Evolutionary conservation across 148 eudicot species (phyloP), one percentile per base, ranked within the genome.

Genomic region (Fagopyrum esculentum): DNA sequence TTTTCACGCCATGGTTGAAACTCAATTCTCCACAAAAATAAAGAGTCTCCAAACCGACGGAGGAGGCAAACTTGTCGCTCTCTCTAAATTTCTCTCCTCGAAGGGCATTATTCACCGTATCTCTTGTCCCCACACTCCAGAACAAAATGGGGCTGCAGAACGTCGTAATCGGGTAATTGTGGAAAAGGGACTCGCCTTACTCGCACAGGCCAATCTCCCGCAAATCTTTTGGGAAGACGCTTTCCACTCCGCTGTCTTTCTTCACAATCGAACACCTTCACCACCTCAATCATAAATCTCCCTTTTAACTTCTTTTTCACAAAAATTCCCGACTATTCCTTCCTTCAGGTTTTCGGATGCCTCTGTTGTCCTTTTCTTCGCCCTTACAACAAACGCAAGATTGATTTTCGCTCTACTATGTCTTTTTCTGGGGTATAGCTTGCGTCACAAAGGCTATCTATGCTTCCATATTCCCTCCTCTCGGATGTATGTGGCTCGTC

Each of bases 401-500:
- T 54, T 2, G 57, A 13, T 3, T 54, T 16, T 16, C 8, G 57
- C 0, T 54, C 57, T 0, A 1, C n/a, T 3, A 0, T 54, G 57
- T 13, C 5, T 54, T 2, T 54, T 54, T 2, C 1, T 54, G 17
- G 5, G 17, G 0, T 2, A 13, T 19, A 54, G 2, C 17, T 54
- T 0, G 4, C 3, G 0, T 9, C 1, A 54, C 6, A 3, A 13
- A 6, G 17, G 0, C 0, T 0, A 13, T 0, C 0, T 54, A 22
- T 16, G 17, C 57, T 5, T 54, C n/a, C 3, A 13, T 16, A 16
- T 22, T 2, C 17, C 2, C 4, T 3, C n/a, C 19, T 22, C 26
- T 22, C 26, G 26, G 26, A 22, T 22, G 26, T 22, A 22, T 22
- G 26, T 22, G 26, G 26, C 26, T 22, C 26, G 26, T 22, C 26